Evolutionary conservation across 129 eudicot species (phyloP), one percentile per base, ranked within the genome.

Genomic region (Arctium lappa): DNA sequence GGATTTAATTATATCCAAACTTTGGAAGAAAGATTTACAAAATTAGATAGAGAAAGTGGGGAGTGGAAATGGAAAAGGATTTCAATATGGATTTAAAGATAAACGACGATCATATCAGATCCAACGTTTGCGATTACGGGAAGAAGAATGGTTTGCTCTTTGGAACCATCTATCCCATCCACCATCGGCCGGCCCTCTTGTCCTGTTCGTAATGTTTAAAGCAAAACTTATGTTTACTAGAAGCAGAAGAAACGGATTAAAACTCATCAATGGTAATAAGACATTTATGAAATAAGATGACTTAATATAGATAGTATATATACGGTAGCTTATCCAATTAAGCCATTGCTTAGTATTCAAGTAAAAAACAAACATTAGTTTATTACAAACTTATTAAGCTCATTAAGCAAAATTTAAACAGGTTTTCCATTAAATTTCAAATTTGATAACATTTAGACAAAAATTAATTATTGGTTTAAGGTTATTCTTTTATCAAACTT

Each of bases 101-200:
- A 18, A 3, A 36, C 1, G 38, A 68, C 7, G 29, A 18, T 6
- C 16, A n/a, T 39, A 62, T 91, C 88, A 90, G 44, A 92, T 87
- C 97, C 94, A 92, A 34, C 93, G 89, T 69, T 84, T 90, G 84
- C 89, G 90, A 80, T 84, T 80, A 68, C 90, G 77, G 8, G 94
- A 84, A 42, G 86, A 83, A 6, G 87, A 86, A 72, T 88, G 86
- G 16, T 84, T 85, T 42, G 87, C 93, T 56, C 95, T 90, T 77
- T 91, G 95, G 72, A 92, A 92, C 97, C 97, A 92, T 85, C 93
- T 75, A n/a, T 92, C 97, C 93, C 94, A 92, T n/a, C 88, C 86
- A 31, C 76, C 85, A 22, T 89, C 93, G 1, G 79, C 89, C 22
- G 97, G 97, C 5, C 93, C 97, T 85, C 75, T 89, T 0, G 97